phyloP scores from a whole-genome alignment of 75 land plant species.

The Cryptomeria japonica region DNA sequence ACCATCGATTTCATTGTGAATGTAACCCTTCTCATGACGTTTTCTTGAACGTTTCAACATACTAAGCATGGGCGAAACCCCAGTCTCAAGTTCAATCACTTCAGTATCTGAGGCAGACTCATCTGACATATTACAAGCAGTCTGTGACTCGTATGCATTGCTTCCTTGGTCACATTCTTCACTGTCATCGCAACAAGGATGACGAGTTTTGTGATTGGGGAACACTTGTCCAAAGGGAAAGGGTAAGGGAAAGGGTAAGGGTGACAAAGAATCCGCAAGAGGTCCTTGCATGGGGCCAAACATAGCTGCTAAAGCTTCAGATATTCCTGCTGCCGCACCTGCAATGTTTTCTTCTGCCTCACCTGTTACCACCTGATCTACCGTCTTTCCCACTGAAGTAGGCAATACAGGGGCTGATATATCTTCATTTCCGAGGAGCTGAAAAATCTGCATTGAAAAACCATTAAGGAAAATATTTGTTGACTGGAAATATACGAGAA shows the following conservation, averaged over 20 bases:
- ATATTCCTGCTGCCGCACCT: conserved; percentile 14
- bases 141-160: neutral
- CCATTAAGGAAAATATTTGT: conserved; percentile 35
- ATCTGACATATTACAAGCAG: conserved; percentile 4
- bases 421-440: conserved; percentile 33
- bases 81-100: neutral
- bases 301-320: conserved; percentile 26
- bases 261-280: neutral
- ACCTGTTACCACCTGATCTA: conserved; percentile 23
- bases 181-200: neutral
- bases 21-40: neutral
- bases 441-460: conserved; percentile 14
- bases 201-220: conserved; percentile 7
- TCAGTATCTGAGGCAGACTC: neutral
- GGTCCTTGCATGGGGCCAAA: neutral
- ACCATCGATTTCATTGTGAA: neutral
- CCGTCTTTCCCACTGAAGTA: conserved; percentile 31
- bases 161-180: neutral
- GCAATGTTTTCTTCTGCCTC: conserved; percentile 19
- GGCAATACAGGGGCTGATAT: conserved; percentile 19
- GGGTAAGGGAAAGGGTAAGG: conserved; percentile 13
- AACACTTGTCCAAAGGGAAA: too few relatives aligned
- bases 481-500: conserved; percentile 29
- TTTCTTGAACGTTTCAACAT: neutral
- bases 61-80: neutral